Conservation (phyloP, 2,329 filamentous ascomycete species). For the Didymosphaeria variabile region DNA sequence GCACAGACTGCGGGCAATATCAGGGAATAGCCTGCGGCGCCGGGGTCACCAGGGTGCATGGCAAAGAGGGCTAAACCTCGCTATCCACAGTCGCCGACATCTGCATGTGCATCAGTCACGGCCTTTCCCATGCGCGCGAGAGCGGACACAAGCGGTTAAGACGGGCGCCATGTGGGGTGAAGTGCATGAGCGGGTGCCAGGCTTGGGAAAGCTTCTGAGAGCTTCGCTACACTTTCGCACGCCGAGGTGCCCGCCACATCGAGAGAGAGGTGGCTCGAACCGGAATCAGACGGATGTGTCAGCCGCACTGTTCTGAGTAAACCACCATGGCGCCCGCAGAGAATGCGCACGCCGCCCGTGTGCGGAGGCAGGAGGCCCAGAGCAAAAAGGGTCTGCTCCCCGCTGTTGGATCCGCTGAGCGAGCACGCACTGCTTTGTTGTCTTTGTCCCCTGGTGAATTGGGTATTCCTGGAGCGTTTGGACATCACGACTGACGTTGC, state of each 20-base stretch:
- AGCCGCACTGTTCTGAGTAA: not conserved
- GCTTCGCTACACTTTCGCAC: conserved; percentile 5
- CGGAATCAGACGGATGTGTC: not conserved
- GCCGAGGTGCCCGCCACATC: not conserved
- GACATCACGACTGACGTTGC: conserved; percentile 13
- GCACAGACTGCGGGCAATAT: not conserved
- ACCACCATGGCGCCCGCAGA: not conserved
- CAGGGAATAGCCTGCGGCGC: not conserved
- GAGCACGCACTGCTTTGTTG: not conserved
- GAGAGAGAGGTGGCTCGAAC: conserved; percentile 4
- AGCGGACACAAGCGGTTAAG: not conserved
- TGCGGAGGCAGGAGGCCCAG: not conserved
- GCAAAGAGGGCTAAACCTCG: not conserved
- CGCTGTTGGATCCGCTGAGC: not conserved
- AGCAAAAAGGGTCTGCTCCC: conserved; percentile 6
- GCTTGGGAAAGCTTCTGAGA: conserved; percentile 20
- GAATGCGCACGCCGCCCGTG: conserved; percentile 4
- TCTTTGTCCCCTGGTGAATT: not conserved
- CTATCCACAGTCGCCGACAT: not conserved
- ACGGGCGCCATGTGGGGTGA: conserved; percentile 1
- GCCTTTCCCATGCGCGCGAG: not conserved
- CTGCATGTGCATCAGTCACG: conserved; percentile 12
- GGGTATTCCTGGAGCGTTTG: not conserved
- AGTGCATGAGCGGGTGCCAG: not conserved
- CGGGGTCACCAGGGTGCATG: not conserved